A percentile compares a stretch with the other conserved stretches of the same genome.
These are phyloP conservation scores for Andrographis paniculata DNA, from an alignment of 305 asterid genomes.

Conservation along the genomic window DNA sequence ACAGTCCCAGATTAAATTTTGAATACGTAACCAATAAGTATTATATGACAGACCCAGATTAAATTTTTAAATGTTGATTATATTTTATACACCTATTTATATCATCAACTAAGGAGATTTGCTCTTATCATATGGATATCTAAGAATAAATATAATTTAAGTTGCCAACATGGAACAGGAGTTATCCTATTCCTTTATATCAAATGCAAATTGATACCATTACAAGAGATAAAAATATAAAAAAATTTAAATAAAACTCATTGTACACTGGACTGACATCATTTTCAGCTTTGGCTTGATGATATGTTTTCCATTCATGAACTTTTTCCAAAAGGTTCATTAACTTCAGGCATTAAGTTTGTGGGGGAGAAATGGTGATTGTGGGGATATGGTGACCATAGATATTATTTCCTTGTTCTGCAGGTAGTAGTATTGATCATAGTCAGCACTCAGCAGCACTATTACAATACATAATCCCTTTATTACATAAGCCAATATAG, in stretches of 20 bases:
- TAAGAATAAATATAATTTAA: too few species aligned
- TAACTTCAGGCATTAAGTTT: not conserved
- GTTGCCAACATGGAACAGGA: not conserved
- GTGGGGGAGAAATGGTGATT: not conserved
- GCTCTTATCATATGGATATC: not conserved
- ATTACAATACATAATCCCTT: not conserved
- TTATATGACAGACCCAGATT: not conserved
- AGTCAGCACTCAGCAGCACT: not conserved
- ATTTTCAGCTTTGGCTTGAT: not conserved
- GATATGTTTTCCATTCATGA: not conserved
- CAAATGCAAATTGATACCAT: not conserved
- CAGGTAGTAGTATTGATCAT: not conserved
- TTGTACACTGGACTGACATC: not conserved
- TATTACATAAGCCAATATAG: too few species aligned
- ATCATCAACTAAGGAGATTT: not conserved
- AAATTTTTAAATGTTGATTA: not conserved
- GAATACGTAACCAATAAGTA: not conserved
- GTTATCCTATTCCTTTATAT: not conserved
- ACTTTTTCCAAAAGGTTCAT: not conserved
- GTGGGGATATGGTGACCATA: not conserved
- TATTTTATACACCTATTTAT: not conserved
- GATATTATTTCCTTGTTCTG: not conserved
- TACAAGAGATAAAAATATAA: not conserved
- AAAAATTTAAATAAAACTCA: not conserved
- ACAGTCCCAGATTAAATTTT: not conserved